These are phyloP conservation scores for Ustilago nuda DNA, from an alignment of 1,284 basidiomycete species.

Conservation along the genomic window DNA sequence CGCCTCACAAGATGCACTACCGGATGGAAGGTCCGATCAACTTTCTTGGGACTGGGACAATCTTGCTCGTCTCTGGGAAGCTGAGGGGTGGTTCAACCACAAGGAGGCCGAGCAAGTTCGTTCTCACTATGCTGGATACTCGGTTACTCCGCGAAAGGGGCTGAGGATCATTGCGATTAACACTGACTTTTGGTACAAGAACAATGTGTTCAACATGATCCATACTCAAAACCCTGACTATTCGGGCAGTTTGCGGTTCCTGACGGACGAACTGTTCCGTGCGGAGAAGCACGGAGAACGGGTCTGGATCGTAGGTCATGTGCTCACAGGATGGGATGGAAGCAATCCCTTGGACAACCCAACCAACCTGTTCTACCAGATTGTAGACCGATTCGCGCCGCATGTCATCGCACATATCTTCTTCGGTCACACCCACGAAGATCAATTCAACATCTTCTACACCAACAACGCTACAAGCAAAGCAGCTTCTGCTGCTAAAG, in stretches of 20 bases:
- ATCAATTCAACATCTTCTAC: constrained; percentile 82
- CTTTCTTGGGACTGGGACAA: constrained; percentile 68
- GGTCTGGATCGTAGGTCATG: constrained; percentile 84
- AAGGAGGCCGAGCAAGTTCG: constrained; percentile 75
- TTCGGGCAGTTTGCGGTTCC: constrained; percentile 80
- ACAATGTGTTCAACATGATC: constrained; percentile 80
- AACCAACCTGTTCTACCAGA: constrained; percentile 70
- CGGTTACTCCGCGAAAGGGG: constrained; percentile 77
- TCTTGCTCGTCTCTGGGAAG: constrained; percentile 53
- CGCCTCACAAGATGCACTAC: constrained; percentile 53
- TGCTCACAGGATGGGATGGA: constrained; percentile 77
- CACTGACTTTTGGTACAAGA: constrained; percentile 73
- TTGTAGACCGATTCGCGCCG: constrained; percentile 80
- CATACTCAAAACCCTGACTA: constrained; percentile 78
- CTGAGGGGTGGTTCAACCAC: constrained; percentile 78
- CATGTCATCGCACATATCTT: constrained; percentile 85
- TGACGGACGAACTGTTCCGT: constrained; percentile 81
- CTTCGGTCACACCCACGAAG: constrained; percentile 85
- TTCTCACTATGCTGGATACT: constrained; percentile 80
- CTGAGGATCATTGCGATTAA: constrained; percentile 81
- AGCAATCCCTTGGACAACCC: constrained; percentile 74
- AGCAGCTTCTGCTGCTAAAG: constrained; percentile 21
- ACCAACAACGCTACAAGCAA: constrained; percentile 76
- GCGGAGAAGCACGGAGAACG: constrained; percentile 60
- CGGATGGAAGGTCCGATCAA: constrained; percentile 57